Evolutionary conservation across 108 stramenopile genomes (phyloP), one percentile per base, ranked within the genome.

Genomic region (Cyclotella kingstonii): DNA sequence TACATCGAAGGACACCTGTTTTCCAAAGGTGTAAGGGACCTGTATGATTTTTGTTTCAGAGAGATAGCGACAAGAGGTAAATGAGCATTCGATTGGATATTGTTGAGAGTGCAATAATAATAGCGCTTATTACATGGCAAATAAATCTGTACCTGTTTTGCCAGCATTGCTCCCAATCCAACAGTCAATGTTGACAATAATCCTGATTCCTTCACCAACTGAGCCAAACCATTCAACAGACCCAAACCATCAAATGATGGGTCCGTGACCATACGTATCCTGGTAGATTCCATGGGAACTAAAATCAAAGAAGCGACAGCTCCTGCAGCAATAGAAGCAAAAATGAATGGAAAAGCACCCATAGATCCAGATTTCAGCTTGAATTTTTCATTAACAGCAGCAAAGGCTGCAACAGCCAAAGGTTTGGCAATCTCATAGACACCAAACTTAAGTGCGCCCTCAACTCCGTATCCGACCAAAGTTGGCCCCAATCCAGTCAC

Each of bases 1-100:
- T 4, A 90, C 52, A 66, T 94, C 92, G 67, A 94, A 94, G 5
- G 84, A 82, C 15, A 90, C 89, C 51, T 95, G 93, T 77, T 97
- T 95, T 39, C 86, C 93, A 69, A 95, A 86, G 14, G 97, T 97
- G 73, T 97, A 97, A 7, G 96, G 96, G 28, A 96, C 81, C 69
- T 69, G 21, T 12, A 3, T 30, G 21, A 31, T 40, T 23, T 55
- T 33, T 30, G 1, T 44, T 26, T 19, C 33, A 28, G 31, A 25
- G 33, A 33, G 10, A 39, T 17, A 33, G 19, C 17, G 30, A 15
- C 41, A 23, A 44, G 25, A 44, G 53, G 12, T n/a, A 17, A 49
- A 53, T 26, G 30, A 12, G 18, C 11, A 11, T 50, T 21, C 1
- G 15, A 27, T 19, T 23, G 45, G 42, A 21, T 36, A 14, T 1